These are phyloP conservation scores for Takashimella koratensis DNA, from an alignment of 1,284 basidiomycete species.

Conservation along the genomic window DNA sequence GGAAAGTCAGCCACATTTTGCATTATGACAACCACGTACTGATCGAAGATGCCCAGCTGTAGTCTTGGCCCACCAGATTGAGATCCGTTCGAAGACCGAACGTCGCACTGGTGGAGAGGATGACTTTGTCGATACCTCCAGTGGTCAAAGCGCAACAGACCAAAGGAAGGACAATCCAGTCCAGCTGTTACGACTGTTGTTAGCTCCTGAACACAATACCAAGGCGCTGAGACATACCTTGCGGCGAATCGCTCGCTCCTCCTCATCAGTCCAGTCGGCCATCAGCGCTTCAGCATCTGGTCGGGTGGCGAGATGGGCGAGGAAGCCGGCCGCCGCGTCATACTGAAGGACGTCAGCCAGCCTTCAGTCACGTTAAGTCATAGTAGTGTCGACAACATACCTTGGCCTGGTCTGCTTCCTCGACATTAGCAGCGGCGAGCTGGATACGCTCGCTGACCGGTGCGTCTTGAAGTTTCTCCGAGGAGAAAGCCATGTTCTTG, in stretches of 20 bases:
- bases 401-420: background rate
- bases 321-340: slow-evolving; percentile 22
- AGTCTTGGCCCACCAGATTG: slow-evolving; percentile 24
- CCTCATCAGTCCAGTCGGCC: slow-evolving; percentile 21
- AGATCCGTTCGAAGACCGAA: slow-evolving; percentile 19
- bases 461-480: no score
- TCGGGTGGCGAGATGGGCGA: slow-evolving; percentile 15
- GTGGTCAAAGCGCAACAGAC: slow-evolving; percentile 1
- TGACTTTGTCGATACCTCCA: slow-evolving; percentile 22
- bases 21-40: slow-evolving; percentile 9
- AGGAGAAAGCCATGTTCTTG: background rate
- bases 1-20: background rate
- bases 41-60: slow-evolving; percentile 22
- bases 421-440: background rate
- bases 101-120: slow-evolving; percentile 22
- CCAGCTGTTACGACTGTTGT: slow-evolving; percentile 14
- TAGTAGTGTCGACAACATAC: background rate
- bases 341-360: no score
- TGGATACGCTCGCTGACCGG: no score
- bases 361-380: background rate
- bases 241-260: slow-evolving; percentile 20
- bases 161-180: slow-evolving; percentile 19
- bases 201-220: no score
- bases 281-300: slow-evolving; percentile 21
- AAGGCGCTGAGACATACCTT: no score